These are phyloP conservation scores for Jimgerdemannia flammicorona DNA, from an alignment of 192 early-diverging fungal species.

Conservation along the genomic window DNA sequence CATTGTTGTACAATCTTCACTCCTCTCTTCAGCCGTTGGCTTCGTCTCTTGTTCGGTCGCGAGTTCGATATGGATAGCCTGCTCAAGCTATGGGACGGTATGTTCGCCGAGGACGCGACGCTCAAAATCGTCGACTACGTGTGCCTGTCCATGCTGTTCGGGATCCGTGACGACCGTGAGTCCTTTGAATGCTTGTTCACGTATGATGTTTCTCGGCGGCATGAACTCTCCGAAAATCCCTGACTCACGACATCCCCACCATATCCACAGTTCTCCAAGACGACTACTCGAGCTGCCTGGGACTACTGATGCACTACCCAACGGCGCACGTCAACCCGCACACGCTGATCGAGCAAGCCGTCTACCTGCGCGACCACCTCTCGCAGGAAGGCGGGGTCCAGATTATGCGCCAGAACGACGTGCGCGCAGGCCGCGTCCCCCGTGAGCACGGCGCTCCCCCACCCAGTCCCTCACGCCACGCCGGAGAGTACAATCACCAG, in stretches of 20 bases:
- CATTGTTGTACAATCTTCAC: neutral
- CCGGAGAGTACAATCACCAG: neutral
- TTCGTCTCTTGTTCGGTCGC: conserved; percentile 86
- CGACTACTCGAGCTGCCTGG: conserved; percentile 64
- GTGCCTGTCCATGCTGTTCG: conserved; percentile 68
- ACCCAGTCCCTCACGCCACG: neutral
- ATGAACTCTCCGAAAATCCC: neutral
- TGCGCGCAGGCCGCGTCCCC: conserved; percentile 35
- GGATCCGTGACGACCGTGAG: conserved; percentile 66
- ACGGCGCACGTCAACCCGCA: conserved; percentile 38
- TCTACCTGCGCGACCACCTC: conserved; percentile 55
- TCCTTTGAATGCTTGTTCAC: conserved; percentile 1
- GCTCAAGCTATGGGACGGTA: conserved; percentile 83
- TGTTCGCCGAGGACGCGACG: conserved; percentile 79
- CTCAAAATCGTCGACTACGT: conserved; percentile 82
- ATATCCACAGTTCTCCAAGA: conserved; percentile 41
- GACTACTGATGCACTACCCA: conserved; percentile 59
- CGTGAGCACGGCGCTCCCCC: conserved; percentile 1
- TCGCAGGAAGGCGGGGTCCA: conserved; percentile 43
- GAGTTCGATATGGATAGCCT: conserved; percentile 76
- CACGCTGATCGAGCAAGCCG: conserved; percentile 60
- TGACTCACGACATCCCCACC: too few species aligned
- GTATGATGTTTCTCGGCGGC: neutral
- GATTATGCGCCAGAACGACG: conserved; percentile 57
- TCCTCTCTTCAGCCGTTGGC: conserved; percentile 65